Evolutionary conservation across 2,329 filamentous ascomycete genomes (phyloP).

Genomic region (Exophiala lecanii-corni): DNA sequence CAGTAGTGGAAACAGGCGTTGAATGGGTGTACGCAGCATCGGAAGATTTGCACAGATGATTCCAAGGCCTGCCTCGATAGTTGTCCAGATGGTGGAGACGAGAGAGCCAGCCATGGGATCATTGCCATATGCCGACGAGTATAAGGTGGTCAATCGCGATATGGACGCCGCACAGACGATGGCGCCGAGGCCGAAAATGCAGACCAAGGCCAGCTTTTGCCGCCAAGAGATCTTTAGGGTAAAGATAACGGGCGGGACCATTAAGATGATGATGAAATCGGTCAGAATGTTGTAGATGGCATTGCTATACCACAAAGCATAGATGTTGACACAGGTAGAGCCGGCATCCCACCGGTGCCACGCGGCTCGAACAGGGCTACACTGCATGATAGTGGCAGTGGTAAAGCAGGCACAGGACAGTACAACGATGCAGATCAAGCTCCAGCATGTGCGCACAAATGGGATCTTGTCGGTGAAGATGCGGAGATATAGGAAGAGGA

Average conservation of each 20-base stretch:
- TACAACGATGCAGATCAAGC: conserved; percentile 40
- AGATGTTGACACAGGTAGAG: conserved; percentile 14
- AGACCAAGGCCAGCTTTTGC: conserved; percentile 49
- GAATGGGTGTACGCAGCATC: conserved; percentile 33
- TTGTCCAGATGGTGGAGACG: conserved; percentile 34
- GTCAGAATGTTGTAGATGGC: conserved; percentile 35
- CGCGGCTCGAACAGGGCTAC: conserved; percentile 44
- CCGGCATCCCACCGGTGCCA: conserved; percentile 37
- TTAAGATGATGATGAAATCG: conserved; percentile 33
- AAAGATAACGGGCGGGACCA: conserved; percentile 33
- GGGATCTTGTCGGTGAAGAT: conserved; percentile 45
- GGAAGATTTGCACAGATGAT: conserved; percentile 39
- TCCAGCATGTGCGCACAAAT: conserved; percentile 43
- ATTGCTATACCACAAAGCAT: conserved; percentile 47
- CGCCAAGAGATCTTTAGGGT: conserved; percentile 30
- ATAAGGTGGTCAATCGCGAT: conserved; percentile 33
- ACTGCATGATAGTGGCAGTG: conserved; percentile 47
- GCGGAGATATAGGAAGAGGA: conserved; percentile 51
- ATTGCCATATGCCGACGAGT: conserved; percentile 23
- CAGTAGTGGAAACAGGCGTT: conserved; percentile 17
- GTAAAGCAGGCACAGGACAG: conserved; percentile 46
- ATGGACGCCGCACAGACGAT: conserved; percentile 28
- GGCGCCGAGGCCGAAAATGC: conserved; percentile 35
- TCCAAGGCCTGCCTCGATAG: conserved; percentile 34
- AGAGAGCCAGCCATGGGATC: conserved; percentile 30